Percentiles rank a stretch among this genome's conserved stretches.
These are phyloP conservation scores for Colletotrichum neosansevieriae DNA, from an alignment of 2,329 filamentous ascomycete species.

Conservation along the genomic window DNA sequence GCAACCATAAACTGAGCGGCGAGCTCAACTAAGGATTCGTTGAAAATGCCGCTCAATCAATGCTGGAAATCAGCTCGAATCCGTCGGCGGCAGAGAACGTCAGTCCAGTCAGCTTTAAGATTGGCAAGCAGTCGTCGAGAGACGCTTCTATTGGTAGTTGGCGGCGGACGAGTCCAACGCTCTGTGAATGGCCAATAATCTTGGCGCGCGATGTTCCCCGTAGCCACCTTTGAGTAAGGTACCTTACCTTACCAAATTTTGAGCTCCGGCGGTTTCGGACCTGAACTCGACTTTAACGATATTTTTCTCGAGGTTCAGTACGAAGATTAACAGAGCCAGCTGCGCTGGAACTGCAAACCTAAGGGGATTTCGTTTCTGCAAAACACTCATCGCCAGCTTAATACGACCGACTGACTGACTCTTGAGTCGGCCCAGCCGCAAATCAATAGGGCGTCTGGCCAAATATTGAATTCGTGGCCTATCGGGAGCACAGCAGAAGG, in stretches of 20 bases:
- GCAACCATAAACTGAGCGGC: neutral
- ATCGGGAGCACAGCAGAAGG: neutral
- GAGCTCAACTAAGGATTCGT: neutral
- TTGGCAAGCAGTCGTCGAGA: neutral
- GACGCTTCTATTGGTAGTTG: slow-evolving; percentile 13
- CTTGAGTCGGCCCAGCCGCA: neutral
- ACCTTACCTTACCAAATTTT: too few species aligned
- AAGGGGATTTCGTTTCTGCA: too few species aligned
- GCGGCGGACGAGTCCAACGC: neutral
- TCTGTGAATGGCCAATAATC: too few species aligned
- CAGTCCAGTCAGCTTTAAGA: slow-evolving; percentile 20
- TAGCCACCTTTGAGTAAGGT: too few species aligned
- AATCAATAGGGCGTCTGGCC: neutral
- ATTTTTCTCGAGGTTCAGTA: too few species aligned
- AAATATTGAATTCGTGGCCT: neutral
- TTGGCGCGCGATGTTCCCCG: too few species aligned
- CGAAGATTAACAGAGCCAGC: too few species aligned
- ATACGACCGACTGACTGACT: neutral
- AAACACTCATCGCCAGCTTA: too few species aligned
- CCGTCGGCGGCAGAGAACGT: neutral
- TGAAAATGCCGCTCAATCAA: neutral
- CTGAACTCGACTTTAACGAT: too few species aligned
- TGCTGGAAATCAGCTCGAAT: neutral
- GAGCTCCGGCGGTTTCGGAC: too few species aligned
- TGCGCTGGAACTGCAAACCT: too few species aligned